Base-by-base conservation (phyloP, 2,329 filamentous ascomycete genomes). In the Diaporthe australafricana region DNA sequence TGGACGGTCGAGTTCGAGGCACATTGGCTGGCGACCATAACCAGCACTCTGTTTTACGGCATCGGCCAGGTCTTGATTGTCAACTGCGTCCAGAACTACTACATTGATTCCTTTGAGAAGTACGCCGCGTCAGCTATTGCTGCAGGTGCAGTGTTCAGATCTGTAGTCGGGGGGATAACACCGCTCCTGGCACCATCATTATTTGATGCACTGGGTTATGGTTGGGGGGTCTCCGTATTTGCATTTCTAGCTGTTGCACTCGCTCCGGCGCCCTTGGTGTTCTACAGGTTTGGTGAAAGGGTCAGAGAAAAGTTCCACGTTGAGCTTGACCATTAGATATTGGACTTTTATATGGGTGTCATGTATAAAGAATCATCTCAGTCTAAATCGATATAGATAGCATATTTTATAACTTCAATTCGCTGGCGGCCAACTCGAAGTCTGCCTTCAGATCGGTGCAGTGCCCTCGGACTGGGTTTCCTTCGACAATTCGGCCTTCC, bases 81-180 rank as follows among this genome's bases (percentile, higher is more conserved):
- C 74, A 85, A 85, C 76, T 86, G 85, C 30, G 84, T 86, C 56
- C 84, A 86, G 70, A 86, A 85, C 0, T 89, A 89, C 71, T 82
- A 88, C 3, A 85, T 89, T 16, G 88, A 89, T 50, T 87, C 84
- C 20, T 79, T 79, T 40, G 74, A 75, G 38, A 72, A 75, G 32
- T 80, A 76, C 48, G 79, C 79, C 0, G 79, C 79, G 30, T 78
- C 76, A 6, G 79, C 77, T 0, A 83, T 88, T 67, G 87, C 87
- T 0, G 87, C 87, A 0, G 66, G 67, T 20, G 57, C 74, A 3
- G 73, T 77, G 1, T 56, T 75, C 14, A 74, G 76, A 4, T 76
- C 75, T n/a, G 30, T 78, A 7, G 40, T 73, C 17, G 72, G 56
- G 0, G 69, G 72, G 12, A 27, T 70, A 2, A 50, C 68, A 5